Conservation (phyloP, 2,329 filamentous ascomycete genomes). For the Karstenula rhodostoma region DNA sequence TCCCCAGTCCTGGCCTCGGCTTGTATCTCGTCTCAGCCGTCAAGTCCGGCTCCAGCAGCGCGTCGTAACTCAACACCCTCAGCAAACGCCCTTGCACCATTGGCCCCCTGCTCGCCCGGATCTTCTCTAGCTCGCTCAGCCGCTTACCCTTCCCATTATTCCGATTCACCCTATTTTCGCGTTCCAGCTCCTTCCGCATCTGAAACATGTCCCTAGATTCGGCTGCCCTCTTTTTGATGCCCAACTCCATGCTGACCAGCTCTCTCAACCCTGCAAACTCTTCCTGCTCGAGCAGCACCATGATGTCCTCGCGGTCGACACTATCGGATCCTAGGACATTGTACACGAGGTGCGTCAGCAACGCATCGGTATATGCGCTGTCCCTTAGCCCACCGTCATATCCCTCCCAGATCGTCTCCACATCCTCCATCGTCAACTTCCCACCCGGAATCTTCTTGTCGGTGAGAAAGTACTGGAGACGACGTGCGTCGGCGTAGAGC, state of each 20-base stretch:
- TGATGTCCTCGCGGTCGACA: background rate
- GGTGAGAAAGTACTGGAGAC: slow-evolving; percentile 4
- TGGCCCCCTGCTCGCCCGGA: background rate
- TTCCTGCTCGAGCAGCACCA: slow-evolving; percentile 2
- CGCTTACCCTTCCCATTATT: background rate
- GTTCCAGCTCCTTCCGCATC: background rate
- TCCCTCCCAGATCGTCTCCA: slow-evolving; percentile 7
- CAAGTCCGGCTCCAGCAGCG: background rate
- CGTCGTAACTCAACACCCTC: slow-evolving; percentile 6
- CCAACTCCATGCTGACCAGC: background rate
- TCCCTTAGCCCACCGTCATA: slow-evolving; percentile 2
- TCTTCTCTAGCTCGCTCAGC: background rate
- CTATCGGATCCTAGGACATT: slow-evolving; percentile 2
- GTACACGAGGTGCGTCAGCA: slow-evolving; percentile 6
- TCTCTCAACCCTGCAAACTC: slow-evolving; percentile 4
- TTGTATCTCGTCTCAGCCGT: slow-evolving; percentile 5
- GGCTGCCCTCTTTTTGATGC: background rate
- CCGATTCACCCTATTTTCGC: background rate
- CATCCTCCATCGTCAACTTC: slow-evolving; percentile 2
- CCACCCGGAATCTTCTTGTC: slow-evolving; percentile 3
- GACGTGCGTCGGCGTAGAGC: background rate
- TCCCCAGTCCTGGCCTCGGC: background rate
- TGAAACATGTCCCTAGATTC: slow-evolving; percentile 1
- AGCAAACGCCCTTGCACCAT: slow-evolving; percentile 10
- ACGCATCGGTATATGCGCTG: slow-evolving; percentile 1